phyloP scores from a whole-genome alignment of 2,329 filamentous ascomycete species.

The Aaosphaeria arxii region DNA sequence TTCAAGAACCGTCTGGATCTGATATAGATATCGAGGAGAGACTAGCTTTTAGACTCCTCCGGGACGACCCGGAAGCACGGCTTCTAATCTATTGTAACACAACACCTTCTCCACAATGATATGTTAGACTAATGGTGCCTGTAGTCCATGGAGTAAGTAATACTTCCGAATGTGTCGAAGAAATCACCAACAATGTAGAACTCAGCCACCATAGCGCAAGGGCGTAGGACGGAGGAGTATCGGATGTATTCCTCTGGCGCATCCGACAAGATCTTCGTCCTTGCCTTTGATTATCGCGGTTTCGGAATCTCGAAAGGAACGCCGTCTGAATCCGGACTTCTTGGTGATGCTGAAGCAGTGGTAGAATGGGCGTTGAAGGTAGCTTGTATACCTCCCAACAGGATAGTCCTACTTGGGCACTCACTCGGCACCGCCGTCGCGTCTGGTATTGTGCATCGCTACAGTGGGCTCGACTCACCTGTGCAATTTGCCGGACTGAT shows the following conservation, averaged over 20 bases:
- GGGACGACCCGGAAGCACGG: slow-evolving; percentile 50
- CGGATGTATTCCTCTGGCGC: slow-evolving; percentile 68
- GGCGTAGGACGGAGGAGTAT: slow-evolving; percentile 72
- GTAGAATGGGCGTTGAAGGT: slow-evolving; percentile 72
- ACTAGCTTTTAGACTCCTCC: slow-evolving; percentile 50
- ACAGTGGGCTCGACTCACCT: slow-evolving; percentile 54
- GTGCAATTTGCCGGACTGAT: slow-evolving; percentile 78
- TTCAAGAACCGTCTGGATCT: slow-evolving; percentile 42
- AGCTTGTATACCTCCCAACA: slow-evolving; percentile 63
- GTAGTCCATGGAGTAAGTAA: slow-evolving; percentile 59
- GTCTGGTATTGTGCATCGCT: slow-evolving; percentile 69
- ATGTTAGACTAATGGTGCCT: neutral
- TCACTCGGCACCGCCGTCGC: slow-evolving; percentile 86
- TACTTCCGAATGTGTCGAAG: neutral
- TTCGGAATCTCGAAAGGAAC: slow-evolving; percentile 78
- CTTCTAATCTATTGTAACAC: slow-evolving; percentile 54
- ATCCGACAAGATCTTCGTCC: slow-evolving; percentile 57
- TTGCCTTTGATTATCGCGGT: slow-evolving; percentile 89
- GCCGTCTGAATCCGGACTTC: slow-evolving; percentile 76
- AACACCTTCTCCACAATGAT: neutral
- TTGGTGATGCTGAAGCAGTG: slow-evolving; percentile 72
- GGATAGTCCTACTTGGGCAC: slow-evolving; percentile 80
- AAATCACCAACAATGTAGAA: slow-evolving; percentile 53
- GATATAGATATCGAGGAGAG: slow-evolving; percentile 47
- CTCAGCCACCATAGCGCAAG: slow-evolving; percentile 72